Conservation (phyloP, 306 rosid genomes). For the Trichosanthes cucumerina region DNA sequence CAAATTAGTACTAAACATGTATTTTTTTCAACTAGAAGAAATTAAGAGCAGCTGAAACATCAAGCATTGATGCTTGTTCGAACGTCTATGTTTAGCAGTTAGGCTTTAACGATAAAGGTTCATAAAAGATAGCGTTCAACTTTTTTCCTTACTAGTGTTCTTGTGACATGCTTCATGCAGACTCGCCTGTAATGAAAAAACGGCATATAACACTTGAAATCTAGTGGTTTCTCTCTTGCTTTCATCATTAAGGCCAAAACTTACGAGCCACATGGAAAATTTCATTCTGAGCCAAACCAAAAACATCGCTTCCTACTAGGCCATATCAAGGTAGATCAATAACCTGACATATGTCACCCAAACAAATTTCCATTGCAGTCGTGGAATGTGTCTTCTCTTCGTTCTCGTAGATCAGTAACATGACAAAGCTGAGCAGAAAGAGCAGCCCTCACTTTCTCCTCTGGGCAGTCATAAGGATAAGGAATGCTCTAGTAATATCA, state of each 20-base stretch:
- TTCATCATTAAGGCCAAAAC: neutral
- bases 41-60: neutral
- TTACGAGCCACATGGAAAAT: neutral
- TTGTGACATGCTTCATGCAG: neutral
- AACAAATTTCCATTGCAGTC: neutral
- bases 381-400: neutral
- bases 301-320: neutral
- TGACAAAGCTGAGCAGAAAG: neutral
- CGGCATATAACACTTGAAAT: neutral
- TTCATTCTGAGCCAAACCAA: neutral
- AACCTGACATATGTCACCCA: neutral
- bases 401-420: neutral
- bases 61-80: neutral
- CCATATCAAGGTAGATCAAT: neutral
- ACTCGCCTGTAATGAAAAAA: neutral
- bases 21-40: neutral
- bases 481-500: neutral
- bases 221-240: neutral
- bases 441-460: neutral
- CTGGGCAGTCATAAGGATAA: neutral
- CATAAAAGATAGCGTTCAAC: neutral
- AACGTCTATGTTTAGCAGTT: neutral
- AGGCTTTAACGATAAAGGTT: neutral
- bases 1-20: neutral
- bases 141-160: neutral